phyloP scores from a whole-genome alignment of 2,329 filamentous ascomycete species.

The Penicillium thymicola region DNA sequence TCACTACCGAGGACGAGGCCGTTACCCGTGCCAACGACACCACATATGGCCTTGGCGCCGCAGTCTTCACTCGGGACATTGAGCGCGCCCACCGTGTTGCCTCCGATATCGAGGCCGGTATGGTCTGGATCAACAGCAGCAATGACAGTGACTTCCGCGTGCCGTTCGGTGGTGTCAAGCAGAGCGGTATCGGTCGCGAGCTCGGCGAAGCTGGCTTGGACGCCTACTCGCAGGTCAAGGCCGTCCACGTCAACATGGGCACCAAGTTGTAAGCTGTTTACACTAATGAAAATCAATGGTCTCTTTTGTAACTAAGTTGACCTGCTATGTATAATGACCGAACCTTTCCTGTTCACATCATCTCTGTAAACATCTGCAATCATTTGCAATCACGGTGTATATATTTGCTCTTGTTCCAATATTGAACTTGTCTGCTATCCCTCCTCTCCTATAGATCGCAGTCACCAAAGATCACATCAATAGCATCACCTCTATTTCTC shows the following conservation, averaged over 20 bases:
- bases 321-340: slow-evolving; percentile 17
- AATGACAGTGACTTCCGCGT: slow-evolving; percentile 49
- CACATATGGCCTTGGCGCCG: slow-evolving; percentile 35
- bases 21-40: slow-evolving; percentile 57
- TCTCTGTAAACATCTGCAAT: background rate
- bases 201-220: slow-evolving; percentile 59
- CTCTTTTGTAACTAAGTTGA: slow-evolving; percentile 12
- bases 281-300: background rate
- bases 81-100: slow-evolving; percentile 58
- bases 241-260: slow-evolving; percentile 47
- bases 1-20: slow-evolving; percentile 59
- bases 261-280: slow-evolving; percentile 32
- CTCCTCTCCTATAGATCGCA: background rate
- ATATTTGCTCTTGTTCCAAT: background rate
- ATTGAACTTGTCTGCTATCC: background rate
- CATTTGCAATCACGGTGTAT: background rate
- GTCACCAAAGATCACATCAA: background rate
- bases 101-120: slow-evolving; percentile 60
- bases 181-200: slow-evolving; percentile 61
- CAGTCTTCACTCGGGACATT: slow-evolving; percentile 53
- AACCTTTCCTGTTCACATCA: background rate
- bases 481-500: background rate
- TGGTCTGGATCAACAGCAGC: slow-evolving; percentile 67
- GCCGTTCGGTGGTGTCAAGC: slow-evolving; percentile 62
- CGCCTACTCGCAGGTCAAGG: slow-evolving; percentile 61